phyloP scores from a whole-genome alignment of 352 stramenopile genomes.

The Hyaloperonospora brassicae region DNA sequence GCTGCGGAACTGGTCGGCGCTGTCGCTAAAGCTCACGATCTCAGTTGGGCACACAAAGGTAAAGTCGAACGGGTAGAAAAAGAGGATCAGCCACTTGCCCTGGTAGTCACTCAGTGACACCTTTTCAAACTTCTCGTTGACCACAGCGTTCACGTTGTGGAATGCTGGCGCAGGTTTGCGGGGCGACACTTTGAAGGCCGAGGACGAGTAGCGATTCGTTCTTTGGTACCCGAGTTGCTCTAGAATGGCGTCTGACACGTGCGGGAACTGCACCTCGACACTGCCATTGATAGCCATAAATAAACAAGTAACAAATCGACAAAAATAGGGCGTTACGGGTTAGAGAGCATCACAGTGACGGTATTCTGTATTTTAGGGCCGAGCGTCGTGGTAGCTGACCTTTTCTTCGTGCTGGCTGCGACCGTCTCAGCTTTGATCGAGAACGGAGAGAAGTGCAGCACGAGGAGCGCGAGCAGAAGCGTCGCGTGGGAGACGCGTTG shows the following conservation, averaged over 20 bases:
- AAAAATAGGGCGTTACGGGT: too few species aligned
- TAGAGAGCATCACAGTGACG: background rate
- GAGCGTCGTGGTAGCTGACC: too few species aligned
- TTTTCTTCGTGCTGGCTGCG: background rate
- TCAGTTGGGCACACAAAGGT: conserved; percentile 84
- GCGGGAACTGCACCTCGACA: conserved; percentile 70
- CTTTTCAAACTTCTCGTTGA: conserved; percentile 77
- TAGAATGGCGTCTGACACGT: conserved; percentile 65
- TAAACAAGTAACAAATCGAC: too few species aligned
- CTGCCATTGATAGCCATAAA: conserved; percentile 9
- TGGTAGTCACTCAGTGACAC: conserved; percentile 67
- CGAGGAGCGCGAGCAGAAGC: background rate
- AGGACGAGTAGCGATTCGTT: conserved; percentile 72
- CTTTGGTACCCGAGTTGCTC: conserved; percentile 63
- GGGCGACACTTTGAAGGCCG: conserved; percentile 63
- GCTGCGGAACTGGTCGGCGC: conserved; percentile 52
- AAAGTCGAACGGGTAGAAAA: conserved; percentile 87
- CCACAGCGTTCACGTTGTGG: conserved; percentile 66
- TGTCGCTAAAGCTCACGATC: conserved; percentile 79
- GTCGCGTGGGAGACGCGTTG: background rate
- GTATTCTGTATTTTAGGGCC: background rate
- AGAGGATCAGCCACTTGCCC: conserved; percentile 78
- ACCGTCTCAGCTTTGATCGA: background rate
- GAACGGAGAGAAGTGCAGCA: background rate
- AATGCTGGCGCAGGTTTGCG: conserved; percentile 66